A percentile compares a stretch with the other conserved stretches of the same genome.
phyloP scores from a whole-genome alignment of 2,329 filamentous ascomycete species.

The Penicillium sp. region DNA sequence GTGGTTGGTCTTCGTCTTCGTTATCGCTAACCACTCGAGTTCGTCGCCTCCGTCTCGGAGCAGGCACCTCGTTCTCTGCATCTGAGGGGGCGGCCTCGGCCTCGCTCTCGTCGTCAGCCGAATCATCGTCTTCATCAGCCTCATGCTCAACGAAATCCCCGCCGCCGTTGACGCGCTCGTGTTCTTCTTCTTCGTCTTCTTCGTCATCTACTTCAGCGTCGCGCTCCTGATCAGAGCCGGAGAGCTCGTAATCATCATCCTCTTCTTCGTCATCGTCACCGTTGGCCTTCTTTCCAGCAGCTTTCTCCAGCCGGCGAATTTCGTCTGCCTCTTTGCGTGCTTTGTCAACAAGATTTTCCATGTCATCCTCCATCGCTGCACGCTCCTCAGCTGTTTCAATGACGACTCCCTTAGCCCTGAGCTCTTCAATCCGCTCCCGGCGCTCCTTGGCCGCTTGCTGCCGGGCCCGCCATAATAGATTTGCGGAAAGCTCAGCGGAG shows the following conservation, averaged over 20 bases:
- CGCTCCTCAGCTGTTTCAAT: slow-evolving; percentile 81
- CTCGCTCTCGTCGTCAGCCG: slow-evolving; percentile 23
- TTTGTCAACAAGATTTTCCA: slow-evolving; percentile 80
- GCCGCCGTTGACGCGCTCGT: slow-evolving; percentile 14
- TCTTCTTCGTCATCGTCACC: slow-evolving; percentile 52
- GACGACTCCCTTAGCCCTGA: slow-evolving; percentile 69
- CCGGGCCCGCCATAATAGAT: slow-evolving; percentile 62
- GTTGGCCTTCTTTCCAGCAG: slow-evolving; percentile 56
- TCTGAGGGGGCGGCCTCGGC: slow-evolving; percentile 26
- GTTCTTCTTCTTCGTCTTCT: slow-evolving; percentile 21
- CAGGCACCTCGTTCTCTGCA: slow-evolving; percentile 41
- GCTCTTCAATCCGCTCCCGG: slow-evolving; percentile 63
- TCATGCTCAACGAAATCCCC: slow-evolving; percentile 22
- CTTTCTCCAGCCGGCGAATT: slow-evolving; percentile 67
- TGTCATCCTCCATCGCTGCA: slow-evolving; percentile 67
- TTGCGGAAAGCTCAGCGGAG: slow-evolving; percentile 57
- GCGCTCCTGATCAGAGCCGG: slow-evolving; percentile 40
- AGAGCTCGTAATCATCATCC: slow-evolving; percentile 39
- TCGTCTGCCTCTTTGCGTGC: slow-evolving; percentile 71
- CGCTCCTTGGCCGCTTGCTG: slow-evolving; percentile 71
- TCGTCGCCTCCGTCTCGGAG: slow-evolving; percentile 43
- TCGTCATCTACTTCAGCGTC: slow-evolving; percentile 33
- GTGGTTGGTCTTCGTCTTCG: slow-evolving; percentile 47
- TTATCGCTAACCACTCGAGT: slow-evolving; percentile 59
- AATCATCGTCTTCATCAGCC: slow-evolving; percentile 41